Conservation (phyloP, 176 grass and related monocot species). For the Ensete ventricosum region DNA sequence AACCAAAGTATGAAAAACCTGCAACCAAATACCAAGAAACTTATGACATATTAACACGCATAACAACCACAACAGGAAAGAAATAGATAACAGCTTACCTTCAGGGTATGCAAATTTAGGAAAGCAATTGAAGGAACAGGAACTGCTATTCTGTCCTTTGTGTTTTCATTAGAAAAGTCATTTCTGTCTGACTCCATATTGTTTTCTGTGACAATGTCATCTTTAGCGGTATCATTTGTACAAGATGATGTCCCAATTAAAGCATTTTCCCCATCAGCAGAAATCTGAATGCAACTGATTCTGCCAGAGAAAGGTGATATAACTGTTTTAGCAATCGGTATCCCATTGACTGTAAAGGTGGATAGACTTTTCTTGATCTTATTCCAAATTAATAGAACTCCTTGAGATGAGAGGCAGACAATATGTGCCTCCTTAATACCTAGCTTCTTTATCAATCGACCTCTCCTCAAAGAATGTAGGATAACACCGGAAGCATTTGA, state of each 20-base stretch:
- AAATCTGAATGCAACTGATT: slow-evolving; percentile 89
- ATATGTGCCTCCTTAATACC: slow-evolving; percentile 46
- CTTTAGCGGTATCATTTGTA: slow-evolving; percentile 37
- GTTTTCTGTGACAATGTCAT: slow-evolving; percentile 24
- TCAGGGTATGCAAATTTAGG: slow-evolving; percentile 76
- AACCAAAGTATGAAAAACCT: slow-evolving; percentile 66
- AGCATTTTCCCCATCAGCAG: slow-evolving; percentile 72
- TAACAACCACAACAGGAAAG: slow-evolving; percentile 11
- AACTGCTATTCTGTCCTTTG: slow-evolving; percentile 36
- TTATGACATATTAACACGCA: slow-evolving; percentile 11
- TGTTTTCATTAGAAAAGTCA: slow-evolving; percentile 13
- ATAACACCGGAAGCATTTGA: slow-evolving; percentile 67
- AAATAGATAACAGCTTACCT: slow-evolving; percentile 44
- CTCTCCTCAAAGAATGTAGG: slow-evolving; percentile 87
- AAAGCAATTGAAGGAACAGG: slow-evolving; percentile 85
- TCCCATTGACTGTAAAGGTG: slow-evolving; percentile 91
- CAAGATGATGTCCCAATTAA: slow-evolving; percentile 50
- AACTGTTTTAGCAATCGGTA: slow-evolving; percentile 54
- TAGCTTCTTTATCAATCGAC: slow-evolving; percentile 64
- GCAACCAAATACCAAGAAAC: slow-evolving; percentile 1
- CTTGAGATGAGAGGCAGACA: slow-evolving; percentile 73
- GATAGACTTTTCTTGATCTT: slow-evolving; percentile 64
- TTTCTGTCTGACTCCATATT: slow-evolving; percentile 11
- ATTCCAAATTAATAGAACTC: slow-evolving; percentile 85
- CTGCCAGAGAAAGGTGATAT: slow-evolving; percentile 58